Evolutionary conservation across 108 stramenopile genomes (phyloP).

Genomic region (Cyclostephanos invisitatus): DNA sequence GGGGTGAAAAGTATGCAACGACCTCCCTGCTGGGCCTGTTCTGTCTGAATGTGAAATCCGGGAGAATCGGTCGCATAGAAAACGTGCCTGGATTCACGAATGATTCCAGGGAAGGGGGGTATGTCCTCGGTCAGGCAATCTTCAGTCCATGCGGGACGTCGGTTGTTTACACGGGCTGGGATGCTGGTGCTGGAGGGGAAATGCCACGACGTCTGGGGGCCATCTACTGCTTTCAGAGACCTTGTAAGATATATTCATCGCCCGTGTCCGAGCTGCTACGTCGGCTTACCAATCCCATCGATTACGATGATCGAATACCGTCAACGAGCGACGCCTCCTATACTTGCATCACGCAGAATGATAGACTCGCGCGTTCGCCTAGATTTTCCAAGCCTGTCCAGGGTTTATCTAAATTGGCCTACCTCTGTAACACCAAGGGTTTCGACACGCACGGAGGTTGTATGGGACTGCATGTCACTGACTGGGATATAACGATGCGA

Average conservation of each 20-base stretch:
- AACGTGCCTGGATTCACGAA: conserved; percentile 58
- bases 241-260: conserved; percentile 68
- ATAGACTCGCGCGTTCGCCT: conserved; percentile 67
- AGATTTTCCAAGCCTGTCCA: conserved; percentile 45
- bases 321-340: conserved; percentile 17
- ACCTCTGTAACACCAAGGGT: conserved; percentile 54
- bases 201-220: conserved; percentile 78
- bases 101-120: conserved; percentile 29
- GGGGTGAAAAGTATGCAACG: conserved; percentile 72
- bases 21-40: conserved; percentile 66
- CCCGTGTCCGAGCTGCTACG: conserved; percentile 44
- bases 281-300: conserved; percentile 29
- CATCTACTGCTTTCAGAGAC: conserved; percentile 73
- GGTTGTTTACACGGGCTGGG: conserved; percentile 78
- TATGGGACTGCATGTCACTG: conserved; percentile 54
- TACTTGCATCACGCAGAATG: conserved; percentile 52
- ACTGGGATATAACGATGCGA: conserved; percentile 42
- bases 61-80: conserved; percentile 53
- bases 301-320: conserved; percentile 1
- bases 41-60: conserved; percentile 57
- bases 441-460: conserved; percentile 75
- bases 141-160: conserved; percentile 56
- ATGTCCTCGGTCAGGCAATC: conserved; percentile 61
- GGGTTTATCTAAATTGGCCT: conserved; percentile 48
- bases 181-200: conserved; percentile 65